Percentiles rank a stretch among this genome's conserved stretches.
Conservation (phyloP, 768 basidiomycete genomes). For the Boletus rubropictus region DNA sequence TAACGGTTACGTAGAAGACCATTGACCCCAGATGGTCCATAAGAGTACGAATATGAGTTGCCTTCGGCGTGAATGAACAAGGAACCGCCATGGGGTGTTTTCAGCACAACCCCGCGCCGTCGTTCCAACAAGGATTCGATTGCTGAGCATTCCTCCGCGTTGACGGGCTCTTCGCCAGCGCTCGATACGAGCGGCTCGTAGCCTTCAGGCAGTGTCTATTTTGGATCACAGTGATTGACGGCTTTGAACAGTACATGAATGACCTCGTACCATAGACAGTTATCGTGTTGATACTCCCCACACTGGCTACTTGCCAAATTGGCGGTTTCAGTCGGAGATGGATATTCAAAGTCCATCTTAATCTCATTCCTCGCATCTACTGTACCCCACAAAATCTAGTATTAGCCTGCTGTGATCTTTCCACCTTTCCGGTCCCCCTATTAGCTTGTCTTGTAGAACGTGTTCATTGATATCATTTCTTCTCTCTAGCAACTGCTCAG, state of each 20-base stretch:
- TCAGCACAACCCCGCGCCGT: conserved; percentile 15
- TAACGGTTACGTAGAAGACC: conserved; percentile 64
- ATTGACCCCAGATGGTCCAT: conserved; percentile 63
- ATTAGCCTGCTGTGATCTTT: too few relatives aligned
- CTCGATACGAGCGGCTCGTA: conserved; percentile 17
- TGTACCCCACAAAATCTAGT: too few relatives aligned
- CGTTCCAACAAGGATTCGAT: conserved; percentile 17
- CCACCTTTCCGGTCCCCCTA: neutral
- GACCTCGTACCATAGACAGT: conserved; percentile 11
- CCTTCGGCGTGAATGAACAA: conserved; percentile 19
- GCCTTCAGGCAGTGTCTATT: conserved; percentile 4
- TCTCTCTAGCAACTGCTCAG: neutral
- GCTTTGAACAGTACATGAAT: neutral
- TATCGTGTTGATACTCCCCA: neutral
- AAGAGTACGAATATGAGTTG: conserved; percentile 55
- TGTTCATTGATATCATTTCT: neutral
- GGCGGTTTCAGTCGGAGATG: too few relatives aligned
- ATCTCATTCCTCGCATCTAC: too few relatives aligned
- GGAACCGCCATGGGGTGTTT: conserved; percentile 25
- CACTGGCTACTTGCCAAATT: too few relatives aligned
- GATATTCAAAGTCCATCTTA: too few relatives aligned
- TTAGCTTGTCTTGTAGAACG: neutral
- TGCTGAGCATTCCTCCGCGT: conserved; percentile 8
- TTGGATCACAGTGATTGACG: neutral
- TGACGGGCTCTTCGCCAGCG: conserved; percentile 7